phyloP scores from a whole-genome alignment of 495 filamentous ascomycete genomes.

The Trichoderma gamsii region DNA sequence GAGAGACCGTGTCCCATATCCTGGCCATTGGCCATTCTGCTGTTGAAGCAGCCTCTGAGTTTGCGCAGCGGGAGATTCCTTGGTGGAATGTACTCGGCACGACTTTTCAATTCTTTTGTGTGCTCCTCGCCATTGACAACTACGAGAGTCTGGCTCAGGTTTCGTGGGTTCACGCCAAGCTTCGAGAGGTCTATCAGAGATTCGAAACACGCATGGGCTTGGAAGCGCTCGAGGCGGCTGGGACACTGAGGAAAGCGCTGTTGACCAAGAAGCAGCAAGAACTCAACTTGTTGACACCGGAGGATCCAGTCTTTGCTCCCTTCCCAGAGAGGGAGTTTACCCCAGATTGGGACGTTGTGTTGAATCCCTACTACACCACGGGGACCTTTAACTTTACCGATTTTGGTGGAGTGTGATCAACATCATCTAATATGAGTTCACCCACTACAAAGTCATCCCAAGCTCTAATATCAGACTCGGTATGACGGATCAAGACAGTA shows the following conservation, averaged over 20 bases:
- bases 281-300: background rate
- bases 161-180: background rate
- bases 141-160: background rate
- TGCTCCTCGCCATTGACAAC: conserved; percentile 46
- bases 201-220: background rate
- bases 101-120: conserved; percentile 47
- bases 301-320: background rate
- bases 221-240: background rate
- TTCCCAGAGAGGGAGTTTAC: background rate
- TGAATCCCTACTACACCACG: background rate
- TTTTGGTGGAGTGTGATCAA: background rate
- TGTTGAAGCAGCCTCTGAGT: conserved; percentile 25
- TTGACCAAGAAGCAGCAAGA: background rate
- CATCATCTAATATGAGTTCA: background rate
- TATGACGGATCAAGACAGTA: too few species aligned
- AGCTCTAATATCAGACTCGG: background rate
- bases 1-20: conserved; percentile 1
- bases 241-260: background rate
- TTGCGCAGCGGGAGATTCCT: conserved; percentile 20
- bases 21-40: conserved; percentile 16
- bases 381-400: background rate
- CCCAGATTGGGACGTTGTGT: background rate
- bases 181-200: background rate
- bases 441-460: background rate
- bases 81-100: conserved; percentile 50